These are phyloP conservation scores for Fusarium lateritium DNA, from an alignment of 2,329 filamentous ascomycete species.

Conservation along the genomic window DNA sequence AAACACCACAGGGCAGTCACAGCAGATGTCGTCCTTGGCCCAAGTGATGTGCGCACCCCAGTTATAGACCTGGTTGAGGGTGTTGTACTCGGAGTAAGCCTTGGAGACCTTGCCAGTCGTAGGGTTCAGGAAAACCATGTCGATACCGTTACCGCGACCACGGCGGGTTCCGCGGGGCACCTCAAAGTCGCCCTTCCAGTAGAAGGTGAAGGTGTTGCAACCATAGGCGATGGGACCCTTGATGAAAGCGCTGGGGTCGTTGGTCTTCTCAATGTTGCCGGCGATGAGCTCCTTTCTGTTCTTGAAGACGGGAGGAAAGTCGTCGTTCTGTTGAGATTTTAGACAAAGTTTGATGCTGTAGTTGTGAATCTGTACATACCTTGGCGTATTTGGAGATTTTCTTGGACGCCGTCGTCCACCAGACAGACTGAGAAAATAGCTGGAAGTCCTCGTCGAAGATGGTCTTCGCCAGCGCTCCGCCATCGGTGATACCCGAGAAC, in stretches of 20 bases:
- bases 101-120: conserved; percentile 29
- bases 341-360: rapidly evolving
- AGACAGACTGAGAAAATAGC: conserved; percentile 40
- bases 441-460: conserved; percentile 34
- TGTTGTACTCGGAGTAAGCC: conserved; percentile 45
- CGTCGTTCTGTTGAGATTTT: conserved; percentile 16
- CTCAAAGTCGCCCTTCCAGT: conserved; percentile 44
- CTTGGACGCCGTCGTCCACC: conserved; percentile 36
- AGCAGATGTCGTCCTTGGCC: conserved; percentile 38
- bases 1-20: conserved; percentile 42
- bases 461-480: conserved; percentile 21
- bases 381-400: conserved; percentile 36
- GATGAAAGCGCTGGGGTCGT: conserved; percentile 32
- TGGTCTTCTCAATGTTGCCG: conserved; percentile 20
- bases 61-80: conserved; percentile 43
- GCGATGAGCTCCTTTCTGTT: conserved; percentile 33
- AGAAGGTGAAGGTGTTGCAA: conserved; percentile 44
- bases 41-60: conserved; percentile 42
- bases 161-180: conserved; percentile 13
- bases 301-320: conserved; percentile 40
- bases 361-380: neutral
- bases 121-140: conserved; percentile 40
- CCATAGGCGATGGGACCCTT: conserved; percentile 39
- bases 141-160: conserved; percentile 39
- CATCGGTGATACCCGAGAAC: conserved; percentile 39